phyloP scores from a whole-genome alignment of 495 filamentous ascomycete species.

The Echria macrotheca region DNA sequence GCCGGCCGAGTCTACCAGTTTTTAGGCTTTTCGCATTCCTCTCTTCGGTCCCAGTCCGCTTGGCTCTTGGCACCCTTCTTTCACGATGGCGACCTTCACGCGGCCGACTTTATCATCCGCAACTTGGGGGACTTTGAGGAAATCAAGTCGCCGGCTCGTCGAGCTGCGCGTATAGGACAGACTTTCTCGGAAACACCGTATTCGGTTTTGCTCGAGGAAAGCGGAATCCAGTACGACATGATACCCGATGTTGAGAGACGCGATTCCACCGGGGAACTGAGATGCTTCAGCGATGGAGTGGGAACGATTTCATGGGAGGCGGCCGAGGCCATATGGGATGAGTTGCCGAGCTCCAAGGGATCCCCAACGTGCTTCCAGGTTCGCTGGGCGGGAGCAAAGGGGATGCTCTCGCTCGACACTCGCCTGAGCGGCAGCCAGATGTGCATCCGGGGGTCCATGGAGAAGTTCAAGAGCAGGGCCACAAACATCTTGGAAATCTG shows the following conservation, averaged over 20 bases:
- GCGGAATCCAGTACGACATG: slow-evolving; percentile 25
- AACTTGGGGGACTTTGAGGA: slow-evolving; percentile 59
- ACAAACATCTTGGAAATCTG: slow-evolving; percentile 65
- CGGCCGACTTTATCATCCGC: slow-evolving; percentile 49
- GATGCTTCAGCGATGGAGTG: slow-evolving; percentile 75
- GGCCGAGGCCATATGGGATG: slow-evolving; percentile 46
- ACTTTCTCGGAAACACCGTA: slow-evolving; percentile 73
- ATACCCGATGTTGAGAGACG: slow-evolving; percentile 41
- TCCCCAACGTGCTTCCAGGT: slow-evolving; percentile 66
- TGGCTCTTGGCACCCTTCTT: slow-evolving; percentile 73
- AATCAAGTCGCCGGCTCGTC: slow-evolving; percentile 64
- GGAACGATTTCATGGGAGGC: slow-evolving; percentile 61
- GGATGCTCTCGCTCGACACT: slow-evolving; percentile 64
- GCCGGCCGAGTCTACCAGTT: slow-evolving; percentile 61
- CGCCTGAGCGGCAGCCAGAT: slow-evolving; percentile 49
- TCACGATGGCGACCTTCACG: slow-evolving; percentile 36
- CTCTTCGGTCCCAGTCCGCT: slow-evolving; percentile 58
- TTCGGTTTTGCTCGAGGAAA: slow-evolving; percentile 35
- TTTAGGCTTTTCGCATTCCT: slow-evolving; percentile 78
- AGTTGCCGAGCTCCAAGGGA: slow-evolving; percentile 35
- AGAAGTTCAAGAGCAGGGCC: slow-evolving; percentile 61
- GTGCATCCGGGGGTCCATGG: slow-evolving; percentile 64
- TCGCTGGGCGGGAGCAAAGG: slow-evolving; percentile 64
- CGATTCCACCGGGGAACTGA: too few species aligned
- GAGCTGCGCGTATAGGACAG: slow-evolving; percentile 78